phyloP scores from a whole-genome alignment of 768 basidiomycete genomes.

The Leccinellum albellum region DNA sequence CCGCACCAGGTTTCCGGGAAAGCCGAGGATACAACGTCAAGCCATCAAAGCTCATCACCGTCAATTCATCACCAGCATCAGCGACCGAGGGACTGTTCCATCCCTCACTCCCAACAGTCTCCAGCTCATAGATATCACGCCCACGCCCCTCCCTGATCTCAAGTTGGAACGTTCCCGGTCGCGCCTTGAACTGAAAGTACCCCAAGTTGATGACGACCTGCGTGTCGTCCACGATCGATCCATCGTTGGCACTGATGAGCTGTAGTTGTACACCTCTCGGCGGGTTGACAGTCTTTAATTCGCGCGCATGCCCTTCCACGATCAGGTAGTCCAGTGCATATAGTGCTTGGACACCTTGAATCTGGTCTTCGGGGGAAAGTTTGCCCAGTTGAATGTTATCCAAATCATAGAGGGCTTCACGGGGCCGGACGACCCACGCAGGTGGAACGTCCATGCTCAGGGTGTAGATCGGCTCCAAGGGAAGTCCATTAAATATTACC shows the following conservation, averaged over 20 bases:
- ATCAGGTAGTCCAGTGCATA: slow-evolving; percentile 91
- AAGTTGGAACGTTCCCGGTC: slow-evolving; percentile 81
- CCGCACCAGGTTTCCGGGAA: slow-evolving; percentile 68
- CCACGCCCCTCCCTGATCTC: slow-evolving; percentile 82
- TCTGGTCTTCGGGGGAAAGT: slow-evolving; percentile 52
- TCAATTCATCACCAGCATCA: slow-evolving; percentile 68
- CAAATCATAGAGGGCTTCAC: slow-evolving; percentile 84
- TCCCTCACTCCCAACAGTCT: slow-evolving; percentile 85
- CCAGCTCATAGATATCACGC: slow-evolving; percentile 72
- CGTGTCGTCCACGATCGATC: slow-evolving; percentile 68
- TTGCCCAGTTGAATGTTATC: slow-evolving; percentile 89
- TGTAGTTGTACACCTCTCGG: slow-evolving; percentile 92
- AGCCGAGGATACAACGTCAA: slow-evolving; percentile 84
- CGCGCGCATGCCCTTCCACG: slow-evolving; percentile 92
- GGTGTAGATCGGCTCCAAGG: slow-evolving; percentile 86
- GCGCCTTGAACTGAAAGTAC: slow-evolving; percentile 93
- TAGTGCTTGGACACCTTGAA: slow-evolving; percentile 60
- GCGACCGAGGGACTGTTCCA: slow-evolving; percentile 77
- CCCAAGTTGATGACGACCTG: slow-evolving; percentile 93
- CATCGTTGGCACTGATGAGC: slow-evolving; percentile 48
- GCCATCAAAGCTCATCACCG: slow-evolving; percentile 87
- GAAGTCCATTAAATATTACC: slow-evolving; percentile 67
- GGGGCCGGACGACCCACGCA: slow-evolving; percentile 92
- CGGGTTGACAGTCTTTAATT: slow-evolving; percentile 56
- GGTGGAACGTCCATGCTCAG: slow-evolving; percentile 88